These are phyloP conservation scores for Cyclocybe cylindracea DNA, from an alignment of 768 basidiomycete species.

Conservation along the genomic window DNA sequence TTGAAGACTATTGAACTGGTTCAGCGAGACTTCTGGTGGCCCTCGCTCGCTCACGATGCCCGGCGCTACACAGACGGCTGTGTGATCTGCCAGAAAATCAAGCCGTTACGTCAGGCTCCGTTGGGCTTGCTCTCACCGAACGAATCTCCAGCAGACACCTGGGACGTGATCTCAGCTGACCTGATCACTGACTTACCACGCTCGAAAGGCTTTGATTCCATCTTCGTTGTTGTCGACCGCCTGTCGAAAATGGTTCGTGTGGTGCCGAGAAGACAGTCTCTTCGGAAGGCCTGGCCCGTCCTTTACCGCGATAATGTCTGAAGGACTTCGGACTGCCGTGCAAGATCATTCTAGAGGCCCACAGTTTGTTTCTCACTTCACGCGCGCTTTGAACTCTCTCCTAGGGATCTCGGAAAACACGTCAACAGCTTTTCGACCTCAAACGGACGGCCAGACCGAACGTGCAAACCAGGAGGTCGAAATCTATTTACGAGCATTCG, in stretches of 20 bases:
- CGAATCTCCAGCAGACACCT: slow-evolving; percentile 19
- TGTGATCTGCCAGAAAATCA: slow-evolving; percentile 29
- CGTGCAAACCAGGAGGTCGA: slow-evolving; percentile 30
- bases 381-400: slow-evolving; percentile 22
- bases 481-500: slow-evolving; percentile 27
- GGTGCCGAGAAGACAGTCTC: slow-evolving; percentile 20
- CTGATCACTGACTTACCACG: slow-evolving; percentile 33
- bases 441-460: too few relatives aligned
- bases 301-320: slow-evolving; percentile 14
- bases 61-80: slow-evolving; percentile 28
- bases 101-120: slow-evolving; percentile 28
- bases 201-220: slow-evolving; percentile 29
- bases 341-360: slow-evolving; percentile 25
- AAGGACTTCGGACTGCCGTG: slow-evolving; percentile 26
- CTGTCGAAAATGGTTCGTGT: slow-evolving; percentile 18
- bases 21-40: slow-evolving; percentile 26
- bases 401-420: slow-evolving; percentile 33
- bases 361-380: slow-evolving; percentile 33
- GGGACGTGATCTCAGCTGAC: slow-evolving; percentile 37
- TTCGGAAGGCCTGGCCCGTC: slow-evolving; percentile 14
- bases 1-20: too few relatives aligned
- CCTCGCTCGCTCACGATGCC: slow-evolving; percentile 12
- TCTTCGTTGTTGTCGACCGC: slow-evolving; percentile 31
- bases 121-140: slow-evolving; percentile 19
- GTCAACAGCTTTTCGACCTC: slow-evolving; percentile 44